A percentile compares a stretch with the other conserved stretches of the same genome.
Conservation (phyloP, 139 green algal genomes). For the Protoeuglena noctilucae region DNA sequence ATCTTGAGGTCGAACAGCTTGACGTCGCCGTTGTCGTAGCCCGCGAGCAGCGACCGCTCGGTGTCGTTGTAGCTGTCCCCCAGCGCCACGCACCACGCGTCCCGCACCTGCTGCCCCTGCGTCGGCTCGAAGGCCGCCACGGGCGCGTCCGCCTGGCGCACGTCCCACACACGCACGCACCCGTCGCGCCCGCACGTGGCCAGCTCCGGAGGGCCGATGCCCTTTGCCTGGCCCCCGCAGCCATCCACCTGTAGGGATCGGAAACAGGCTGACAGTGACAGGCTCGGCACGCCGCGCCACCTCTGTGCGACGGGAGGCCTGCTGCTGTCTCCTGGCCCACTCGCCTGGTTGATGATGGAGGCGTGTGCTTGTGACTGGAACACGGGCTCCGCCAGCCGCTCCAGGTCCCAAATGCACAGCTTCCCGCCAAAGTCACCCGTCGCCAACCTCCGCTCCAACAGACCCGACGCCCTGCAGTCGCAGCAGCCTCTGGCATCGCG, state of each 20-base stretch:
- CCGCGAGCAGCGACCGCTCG: slow-evolving; percentile 66
- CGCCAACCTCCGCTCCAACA: slow-evolving; percentile 39
- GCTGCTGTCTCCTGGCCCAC: no score
- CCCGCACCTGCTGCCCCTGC: slow-evolving; percentile 20
- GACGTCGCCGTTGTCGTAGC: slow-evolving; percentile 73
- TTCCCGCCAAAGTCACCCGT: slow-evolving; percentile 59
- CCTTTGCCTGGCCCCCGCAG: slow-evolving; percentile 40
- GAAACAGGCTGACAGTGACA: no score
- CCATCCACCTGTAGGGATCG: slow-evolving; percentile 68
- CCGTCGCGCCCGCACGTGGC: slow-evolving; percentile 66
- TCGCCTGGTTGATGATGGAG: slow-evolving; percentile 63
- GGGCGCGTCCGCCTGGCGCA: slow-evolving; percentile 50
- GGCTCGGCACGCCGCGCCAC: no score
- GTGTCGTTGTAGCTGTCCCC: slow-evolving; percentile 66
- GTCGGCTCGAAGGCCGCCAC: slow-evolving; percentile 67
- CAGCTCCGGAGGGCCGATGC: slow-evolving; percentile 57
- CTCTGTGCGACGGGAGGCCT: no score
- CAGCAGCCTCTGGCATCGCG: not conserved
- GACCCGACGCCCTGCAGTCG: slow-evolving; percentile 44
- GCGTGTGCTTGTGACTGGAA: slow-evolving; percentile 51
- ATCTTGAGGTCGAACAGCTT: slow-evolving; percentile 73
- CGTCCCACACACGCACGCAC: slow-evolving; percentile 73
- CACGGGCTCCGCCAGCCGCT: slow-evolving; percentile 28
- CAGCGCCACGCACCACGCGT: slow-evolving; percentile 37
- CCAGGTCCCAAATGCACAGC: slow-evolving; percentile 53